Conservation (phyloP, 2,329 filamentous ascomycete genomes). For the Leptosphaerulina australis region DNA sequence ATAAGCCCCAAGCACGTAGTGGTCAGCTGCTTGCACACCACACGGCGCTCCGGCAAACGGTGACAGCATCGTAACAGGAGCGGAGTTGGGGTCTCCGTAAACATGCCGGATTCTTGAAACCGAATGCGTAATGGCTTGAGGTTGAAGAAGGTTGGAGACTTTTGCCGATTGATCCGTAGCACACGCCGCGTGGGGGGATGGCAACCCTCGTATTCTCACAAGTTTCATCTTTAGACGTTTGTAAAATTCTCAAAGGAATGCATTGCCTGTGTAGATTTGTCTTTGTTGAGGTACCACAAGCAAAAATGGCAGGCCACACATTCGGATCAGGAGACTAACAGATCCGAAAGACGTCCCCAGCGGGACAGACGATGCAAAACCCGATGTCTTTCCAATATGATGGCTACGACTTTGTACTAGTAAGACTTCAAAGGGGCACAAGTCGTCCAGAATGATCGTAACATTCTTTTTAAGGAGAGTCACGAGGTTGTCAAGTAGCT, state of each 20-base stretch:
- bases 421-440: too few relatives aligned
- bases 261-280: neutral
- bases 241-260: neutral
- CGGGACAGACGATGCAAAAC: neutral
- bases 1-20: neutral
- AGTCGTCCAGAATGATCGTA: too few relatives aligned
- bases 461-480: too few relatives aligned
- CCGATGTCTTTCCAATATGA: too few relatives aligned
- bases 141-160: neutral
- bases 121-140: constrained; percentile 1
- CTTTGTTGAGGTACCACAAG: neutral
- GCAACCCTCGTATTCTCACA: neutral
- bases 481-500: too few relatives aligned
- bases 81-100: constrained; percentile 11
- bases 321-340: neutral
- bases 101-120: constrained; percentile 5
- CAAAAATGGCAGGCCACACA: neutral
- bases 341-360: neutral
- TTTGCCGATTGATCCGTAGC: constrained; percentile 8
- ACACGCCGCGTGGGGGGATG: neutral
- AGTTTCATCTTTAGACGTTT: neutral
- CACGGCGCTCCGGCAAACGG: neutral
- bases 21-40: constrained; percentile 1
- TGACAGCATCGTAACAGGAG: constrained; percentile 9
- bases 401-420: too few relatives aligned